Conservation (phyloP, 345 rosid genomes). For the Pseudoturritis turrita region DNA sequence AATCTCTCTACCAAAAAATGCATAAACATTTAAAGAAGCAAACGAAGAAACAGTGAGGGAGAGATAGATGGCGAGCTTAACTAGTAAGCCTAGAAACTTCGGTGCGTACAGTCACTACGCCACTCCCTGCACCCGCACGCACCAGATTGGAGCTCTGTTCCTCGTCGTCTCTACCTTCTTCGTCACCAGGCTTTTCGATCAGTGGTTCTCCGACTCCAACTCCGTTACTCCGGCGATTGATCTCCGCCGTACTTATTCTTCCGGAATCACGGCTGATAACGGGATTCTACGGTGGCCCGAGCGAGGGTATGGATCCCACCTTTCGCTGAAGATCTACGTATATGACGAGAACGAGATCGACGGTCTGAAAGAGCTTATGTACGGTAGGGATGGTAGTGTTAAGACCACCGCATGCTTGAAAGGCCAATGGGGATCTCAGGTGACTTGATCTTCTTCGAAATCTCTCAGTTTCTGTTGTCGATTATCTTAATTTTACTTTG, state of each 20-base stretch:
- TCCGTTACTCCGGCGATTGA: constrained; percentile 14
- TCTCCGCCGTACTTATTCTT: constrained; percentile 6
- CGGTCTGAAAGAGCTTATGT: constrained; percentile 63
- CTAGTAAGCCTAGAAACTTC: constrained; percentile 44
- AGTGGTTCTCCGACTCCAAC: constrained; percentile 42
- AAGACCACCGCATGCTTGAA: constrained; percentile 56
- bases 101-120: constrained; percentile 37
- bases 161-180: constrained; percentile 70
- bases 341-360: constrained; percentile 85
- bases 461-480: background rate
- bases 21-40: background rate
- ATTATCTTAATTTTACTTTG: background rate
- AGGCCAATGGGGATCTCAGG: constrained; percentile 99
- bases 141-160: constrained; percentile 83
- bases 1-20: background rate
- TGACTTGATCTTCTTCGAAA: constrained; percentile 17
- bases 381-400: constrained; percentile 64
- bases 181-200: constrained; percentile 75
- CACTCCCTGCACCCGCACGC: constrained; percentile 76
- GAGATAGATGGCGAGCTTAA: constrained; percentile 38
- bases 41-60: constrained; percentile 1
- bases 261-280: constrained; percentile 15
- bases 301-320: constrained; percentile 57
- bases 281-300: constrained; percentile 53
- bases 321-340: constrained; percentile 75